These are phyloP conservation scores for Cordia subcordata DNA, from an alignment of 257 asterid genomes.

Conservation along the genomic window DNA sequence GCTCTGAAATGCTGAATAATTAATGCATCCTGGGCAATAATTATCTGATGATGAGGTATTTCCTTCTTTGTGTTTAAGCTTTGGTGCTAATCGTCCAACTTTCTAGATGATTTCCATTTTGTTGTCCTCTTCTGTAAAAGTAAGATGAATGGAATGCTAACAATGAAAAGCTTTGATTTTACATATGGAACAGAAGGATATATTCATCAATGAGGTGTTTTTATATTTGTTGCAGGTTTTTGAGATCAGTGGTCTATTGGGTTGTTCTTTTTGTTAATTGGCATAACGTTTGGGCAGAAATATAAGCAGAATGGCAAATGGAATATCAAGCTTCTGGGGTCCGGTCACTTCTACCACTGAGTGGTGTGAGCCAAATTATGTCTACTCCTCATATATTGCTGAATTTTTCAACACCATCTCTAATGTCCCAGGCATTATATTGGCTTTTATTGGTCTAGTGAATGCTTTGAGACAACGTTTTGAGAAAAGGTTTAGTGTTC, in stretches of 20 bases:
- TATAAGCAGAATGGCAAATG: slow-evolving; percentile 47
- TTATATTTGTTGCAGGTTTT: slow-evolving; percentile 3
- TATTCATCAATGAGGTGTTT: neutral
- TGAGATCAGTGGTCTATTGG: neutral
- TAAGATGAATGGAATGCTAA: no score
- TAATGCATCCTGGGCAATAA: no score
- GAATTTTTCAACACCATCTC: slow-evolving; percentile 92
- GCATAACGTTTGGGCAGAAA: slow-evolving; percentile 14
- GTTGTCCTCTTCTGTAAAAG: no score
- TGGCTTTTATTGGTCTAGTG: slow-evolving; percentile 79
- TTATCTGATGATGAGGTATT: no score
- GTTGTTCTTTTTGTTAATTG: neutral
- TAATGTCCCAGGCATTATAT: slow-evolving; percentile 66
- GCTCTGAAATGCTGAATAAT: no score
- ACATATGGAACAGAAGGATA: neutral
- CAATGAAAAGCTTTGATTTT: neutral
- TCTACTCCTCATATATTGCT: slow-evolving; percentile 79
- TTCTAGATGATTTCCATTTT: no score
- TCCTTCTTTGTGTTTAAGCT: no score
- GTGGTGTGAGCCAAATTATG: slow-evolving; percentile 97
- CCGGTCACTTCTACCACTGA: slow-evolving; percentile 92
- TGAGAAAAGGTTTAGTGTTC: slow-evolving; percentile 90
- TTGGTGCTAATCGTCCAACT: no score
- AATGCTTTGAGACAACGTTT: slow-evolving; percentile 73
- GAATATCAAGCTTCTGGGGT: slow-evolving; percentile 83